Conservation (phyloP, 1,284 basidiomycete genomes). For the Fomes fomentarius region DNA sequence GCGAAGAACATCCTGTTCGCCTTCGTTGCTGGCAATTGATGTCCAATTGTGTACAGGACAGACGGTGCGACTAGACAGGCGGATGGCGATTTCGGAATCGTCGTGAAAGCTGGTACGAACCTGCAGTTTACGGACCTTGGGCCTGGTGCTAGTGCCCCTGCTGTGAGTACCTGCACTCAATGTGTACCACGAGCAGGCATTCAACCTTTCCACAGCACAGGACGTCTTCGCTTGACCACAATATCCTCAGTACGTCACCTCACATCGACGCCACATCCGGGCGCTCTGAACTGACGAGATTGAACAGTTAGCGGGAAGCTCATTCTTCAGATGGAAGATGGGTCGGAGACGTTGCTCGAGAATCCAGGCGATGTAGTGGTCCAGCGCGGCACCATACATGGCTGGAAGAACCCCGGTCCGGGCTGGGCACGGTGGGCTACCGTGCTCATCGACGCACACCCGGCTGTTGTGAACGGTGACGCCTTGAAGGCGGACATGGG, state of each 20-base stretch:
- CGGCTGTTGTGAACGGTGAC: conserved; percentile 50
- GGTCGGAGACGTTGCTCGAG: conserved; percentile 53
- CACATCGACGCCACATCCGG: neutral
- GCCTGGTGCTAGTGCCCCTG: conserved; percentile 51
- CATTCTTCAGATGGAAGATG: conserved; percentile 58
- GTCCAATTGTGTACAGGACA: conserved; percentile 38
- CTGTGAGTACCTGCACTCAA: conserved; percentile 41
- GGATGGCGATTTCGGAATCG: conserved; percentile 44
- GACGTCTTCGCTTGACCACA: conserved; percentile 61
- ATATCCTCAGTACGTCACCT: conserved; percentile 52
- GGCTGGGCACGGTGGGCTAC: conserved; percentile 58
- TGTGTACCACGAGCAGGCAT: neutral
- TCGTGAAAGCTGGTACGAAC: conserved; percentile 50
- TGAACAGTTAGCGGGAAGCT: conserved; percentile 55
- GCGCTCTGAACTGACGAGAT: too few species aligned
- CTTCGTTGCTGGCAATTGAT: neutral
- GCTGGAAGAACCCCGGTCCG: conserved; percentile 60
- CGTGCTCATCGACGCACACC: conserved; percentile 57
- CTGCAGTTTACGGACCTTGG: conserved; percentile 60
- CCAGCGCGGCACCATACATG: conserved; percentile 62
- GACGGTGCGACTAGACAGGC: conserved; percentile 53
- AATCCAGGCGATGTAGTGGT: conserved; percentile 60
- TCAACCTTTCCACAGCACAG: conserved; percentile 35
- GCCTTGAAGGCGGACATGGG: conserved; percentile 20
- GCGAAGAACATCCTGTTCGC: conserved; percentile 5